Conservation (phyloP, 2,329 filamentous ascomycete genomes). For the Fusarium piperis region DNA sequence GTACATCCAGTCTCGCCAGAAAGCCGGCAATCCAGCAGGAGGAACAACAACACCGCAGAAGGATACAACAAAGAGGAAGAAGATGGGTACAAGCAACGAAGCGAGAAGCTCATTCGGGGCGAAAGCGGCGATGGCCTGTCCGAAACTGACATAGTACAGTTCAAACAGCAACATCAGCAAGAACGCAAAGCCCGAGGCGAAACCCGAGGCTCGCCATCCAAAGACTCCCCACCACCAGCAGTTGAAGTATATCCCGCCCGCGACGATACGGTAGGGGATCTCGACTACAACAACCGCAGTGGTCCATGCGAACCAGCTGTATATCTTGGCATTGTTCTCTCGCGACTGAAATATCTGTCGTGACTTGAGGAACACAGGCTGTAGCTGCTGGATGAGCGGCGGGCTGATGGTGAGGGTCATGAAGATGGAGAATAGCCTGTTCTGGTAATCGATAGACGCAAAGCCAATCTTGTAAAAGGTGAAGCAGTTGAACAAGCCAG, state of each 20-base stretch:
- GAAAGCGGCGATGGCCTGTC: conserved; percentile 73
- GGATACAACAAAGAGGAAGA: conserved; percentile 75
- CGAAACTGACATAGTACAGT: conserved; percentile 71
- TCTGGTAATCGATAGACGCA: conserved; percentile 71
- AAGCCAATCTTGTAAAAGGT: conserved; percentile 73
- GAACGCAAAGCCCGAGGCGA: conserved; percentile 70
- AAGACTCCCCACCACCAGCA: conserved; percentile 68
- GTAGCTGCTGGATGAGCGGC: conserved; percentile 79
- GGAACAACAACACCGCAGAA: conserved; percentile 79
- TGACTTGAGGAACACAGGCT: conserved; percentile 75
- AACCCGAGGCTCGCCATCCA: conserved; percentile 60
- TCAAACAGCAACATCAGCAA: conserved; percentile 73
- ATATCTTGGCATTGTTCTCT: conserved; percentile 82
- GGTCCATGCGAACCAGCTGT: conserved; percentile 78
- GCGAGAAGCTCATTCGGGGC: conserved; percentile 74
- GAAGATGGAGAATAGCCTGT: conserved; percentile 78
- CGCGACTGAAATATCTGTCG: conserved; percentile 75
- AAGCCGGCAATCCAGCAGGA: conserved; percentile 63
- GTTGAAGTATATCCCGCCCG: conserved; percentile 60
- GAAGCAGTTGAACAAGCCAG: conserved; percentile 75
- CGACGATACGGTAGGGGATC: conserved; percentile 74
- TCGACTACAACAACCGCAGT: conserved; percentile 74
- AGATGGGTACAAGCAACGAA: conserved; percentile 72
- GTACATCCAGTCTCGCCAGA: conserved; percentile 75
- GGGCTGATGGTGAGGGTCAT: conserved; percentile 80